Percentiles rank a stretch among this genome's conserved stretches.
These are phyloP conservation scores for Astrephomene gubernaculifera DNA, from an alignment of 139 green algal genomes.

Conservation along the genomic window DNA sequence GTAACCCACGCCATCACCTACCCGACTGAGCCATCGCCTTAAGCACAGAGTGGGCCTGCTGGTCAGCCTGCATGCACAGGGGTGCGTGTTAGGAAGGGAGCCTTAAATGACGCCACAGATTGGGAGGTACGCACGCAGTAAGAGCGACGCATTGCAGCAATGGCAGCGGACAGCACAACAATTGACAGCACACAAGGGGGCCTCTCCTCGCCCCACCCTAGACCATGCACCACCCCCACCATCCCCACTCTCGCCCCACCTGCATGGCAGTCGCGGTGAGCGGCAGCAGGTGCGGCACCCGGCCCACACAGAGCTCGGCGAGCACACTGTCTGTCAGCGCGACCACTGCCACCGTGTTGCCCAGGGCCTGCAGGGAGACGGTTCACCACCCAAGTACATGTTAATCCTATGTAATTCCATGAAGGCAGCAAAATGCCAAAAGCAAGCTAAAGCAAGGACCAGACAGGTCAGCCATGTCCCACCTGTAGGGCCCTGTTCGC, in stretches of 20 bases:
- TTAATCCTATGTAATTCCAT: no score
- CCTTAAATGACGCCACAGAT: no score
- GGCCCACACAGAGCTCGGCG: not conserved
- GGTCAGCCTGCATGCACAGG: not conserved
- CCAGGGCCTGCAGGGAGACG: constrained; percentile 2
- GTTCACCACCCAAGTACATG: not conserved
- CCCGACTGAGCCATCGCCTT: constrained; percentile 1
- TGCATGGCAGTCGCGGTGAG: constrained; percentile 7
- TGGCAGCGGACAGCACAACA: no score
- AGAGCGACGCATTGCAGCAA: no score
- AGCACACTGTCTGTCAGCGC: constrained; percentile 29
- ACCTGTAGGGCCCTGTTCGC: constrained; percentile 34
- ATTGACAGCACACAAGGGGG: no score
- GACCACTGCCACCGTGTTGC: constrained; percentile 22
- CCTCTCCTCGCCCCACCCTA: no score
- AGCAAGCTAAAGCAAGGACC: not conserved
- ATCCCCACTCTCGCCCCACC: no score
- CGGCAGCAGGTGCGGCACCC: constrained; percentile 35
- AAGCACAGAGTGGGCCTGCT: not conserved
- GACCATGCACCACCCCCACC: no score
- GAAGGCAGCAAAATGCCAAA: not conserved
- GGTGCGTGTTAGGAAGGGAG: not conserved
- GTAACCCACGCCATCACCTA: not conserved
- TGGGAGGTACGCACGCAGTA: no score
- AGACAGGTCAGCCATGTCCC: not conserved